Percentiles rank a stretch among this genome's conserved stretches.
Evolutionary conservation across 2,329 filamentous ascomycete species (phyloP).

Genomic region (Ustulina deusta): DNA sequence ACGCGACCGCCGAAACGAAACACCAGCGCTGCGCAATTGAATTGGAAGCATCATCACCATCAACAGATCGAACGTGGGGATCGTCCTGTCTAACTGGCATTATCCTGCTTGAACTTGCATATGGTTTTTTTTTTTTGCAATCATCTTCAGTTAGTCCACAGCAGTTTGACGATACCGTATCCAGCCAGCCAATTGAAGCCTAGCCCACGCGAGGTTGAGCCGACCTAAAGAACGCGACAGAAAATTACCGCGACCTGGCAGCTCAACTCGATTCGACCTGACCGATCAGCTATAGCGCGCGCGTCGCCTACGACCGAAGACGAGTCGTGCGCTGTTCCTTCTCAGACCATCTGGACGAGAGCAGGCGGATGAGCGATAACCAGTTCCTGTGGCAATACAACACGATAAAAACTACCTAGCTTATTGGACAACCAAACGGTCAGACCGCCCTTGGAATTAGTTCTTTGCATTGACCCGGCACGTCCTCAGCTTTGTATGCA

Average conservation of each 20-base stretch:
- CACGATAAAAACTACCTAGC: slow-evolving; percentile 16
- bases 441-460: slow-evolving; percentile 33
- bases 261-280: slow-evolving; percentile 7
- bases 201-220: background rate
- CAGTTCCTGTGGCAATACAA: slow-evolving; percentile 21
- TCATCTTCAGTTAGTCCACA: slow-evolving; percentile 1
- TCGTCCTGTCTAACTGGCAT: slow-evolving; percentile 8
- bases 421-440: slow-evolving; percentile 38
- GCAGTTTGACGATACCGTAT: slow-evolving; percentile 9
- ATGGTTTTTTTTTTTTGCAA: slow-evolving; percentile 17
- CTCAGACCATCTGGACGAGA: slow-evolving; percentile 16
- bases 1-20: slow-evolving; percentile 32
- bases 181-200: slow-evolving; percentile 5
- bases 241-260: slow-evolving; percentile 15
- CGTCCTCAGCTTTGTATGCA: slow-evolving; percentile 37
- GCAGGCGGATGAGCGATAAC: slow-evolving; percentile 22
- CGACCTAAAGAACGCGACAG: slow-evolving; percentile 25
- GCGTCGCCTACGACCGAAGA: slow-evolving; percentile 4
- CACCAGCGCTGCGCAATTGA: slow-evolving; percentile 26
- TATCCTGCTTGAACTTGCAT: slow-evolving; percentile 20
- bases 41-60: slow-evolving; percentile 14
- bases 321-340: slow-evolving; percentile 21
- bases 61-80: slow-evolving; percentile 5
- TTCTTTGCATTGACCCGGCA: slow-evolving; percentile 36
- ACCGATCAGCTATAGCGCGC: background rate